Conservation (phyloP, 2,329 filamentous ascomycete species). For the Pyrenophora tritici-repentis region DNA sequence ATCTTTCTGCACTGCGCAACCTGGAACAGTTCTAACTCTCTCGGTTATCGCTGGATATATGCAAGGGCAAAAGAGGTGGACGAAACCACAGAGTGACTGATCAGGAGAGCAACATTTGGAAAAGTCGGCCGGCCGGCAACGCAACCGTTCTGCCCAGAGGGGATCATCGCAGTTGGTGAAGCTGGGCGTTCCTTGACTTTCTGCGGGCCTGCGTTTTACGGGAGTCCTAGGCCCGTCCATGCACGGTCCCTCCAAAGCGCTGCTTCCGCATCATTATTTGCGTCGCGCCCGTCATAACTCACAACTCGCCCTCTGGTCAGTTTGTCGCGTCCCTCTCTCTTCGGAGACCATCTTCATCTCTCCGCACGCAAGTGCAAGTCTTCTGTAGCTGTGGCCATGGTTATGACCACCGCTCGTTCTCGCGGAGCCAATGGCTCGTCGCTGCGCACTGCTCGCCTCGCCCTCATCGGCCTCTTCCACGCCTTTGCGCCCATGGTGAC, state of each 20-base stretch:
- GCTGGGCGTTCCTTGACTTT: not conserved
- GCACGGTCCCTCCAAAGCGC: constrained; percentile 8
- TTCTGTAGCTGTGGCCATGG: constrained; percentile 30
- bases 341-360: constrained; percentile 17
- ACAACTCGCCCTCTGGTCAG: constrained; percentile 1
- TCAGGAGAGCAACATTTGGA: no score
- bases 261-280: constrained; percentile 17
- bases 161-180: not conserved
- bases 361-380: constrained; percentile 19
- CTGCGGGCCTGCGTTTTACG: not conserved
- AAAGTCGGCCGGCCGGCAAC: no score
- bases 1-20: not conserved
- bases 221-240: not conserved
- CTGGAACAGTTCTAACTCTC: not conserved
- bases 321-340: constrained; percentile 3
- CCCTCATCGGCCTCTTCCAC: constrained; percentile 39
- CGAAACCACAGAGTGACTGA: no score
- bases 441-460: constrained; percentile 30
- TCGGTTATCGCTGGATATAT: not conserved
- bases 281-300: constrained; percentile 5
- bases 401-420: constrained; percentile 35
- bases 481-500: constrained; percentile 40
- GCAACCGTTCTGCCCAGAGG: no score
- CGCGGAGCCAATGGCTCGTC: constrained; percentile 38
- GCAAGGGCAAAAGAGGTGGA: not conserved